Evolutionary conservation across 768 basidiomycete species (phyloP), one percentile per base, ranked within the genome.

Genomic region (Saitozyma podzolica): DNA sequence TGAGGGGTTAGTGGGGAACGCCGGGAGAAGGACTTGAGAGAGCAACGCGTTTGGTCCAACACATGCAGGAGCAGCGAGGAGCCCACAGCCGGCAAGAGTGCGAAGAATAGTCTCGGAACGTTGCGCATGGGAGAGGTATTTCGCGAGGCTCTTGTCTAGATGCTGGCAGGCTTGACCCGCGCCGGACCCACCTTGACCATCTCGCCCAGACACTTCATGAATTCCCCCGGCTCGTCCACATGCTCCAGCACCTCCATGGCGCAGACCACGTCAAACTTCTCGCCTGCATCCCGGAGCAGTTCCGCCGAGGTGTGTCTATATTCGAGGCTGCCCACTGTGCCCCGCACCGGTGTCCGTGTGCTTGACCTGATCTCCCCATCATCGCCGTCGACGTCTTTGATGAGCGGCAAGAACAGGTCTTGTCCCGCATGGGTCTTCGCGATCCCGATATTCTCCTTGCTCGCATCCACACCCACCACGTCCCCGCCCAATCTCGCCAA

Each of bases 181-280:
- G 39, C 9, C 10, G 8, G 13, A 75, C 85, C 48, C 65, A 92
- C 94, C 82, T 96, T 98, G 68, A 95, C 86, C 40, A 98, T 84
- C 61, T 88, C 84, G 0, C 89, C 89, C 67, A 92, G 89, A 45
- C 88, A 86, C 39, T 85, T 82, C 54, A 99, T 83, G 78, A 99
- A 99, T 8, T 84, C 83, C 7, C 86, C 83, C 0, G 96, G 94
- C 72, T 95, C 88, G 75, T 96, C 90, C 55, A 99, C 96, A 74
- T 99, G 96, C 81, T 99, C 96, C 40, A 99, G 76, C 8, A 99
- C 95, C 79, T 99, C 96, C 91, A 98, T 91, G 9, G 93, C 90
- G 76, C 92, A 96, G 13, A 99, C 93, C 17, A 93, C 85, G 76
- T 98, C 95, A 75, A 88, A 98, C 56, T 85, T 85, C 13, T 84